phyloP scores from a whole-genome alignment of 108 stramenopile genomes.

The Cyclostephanos tholiformis region DNA sequence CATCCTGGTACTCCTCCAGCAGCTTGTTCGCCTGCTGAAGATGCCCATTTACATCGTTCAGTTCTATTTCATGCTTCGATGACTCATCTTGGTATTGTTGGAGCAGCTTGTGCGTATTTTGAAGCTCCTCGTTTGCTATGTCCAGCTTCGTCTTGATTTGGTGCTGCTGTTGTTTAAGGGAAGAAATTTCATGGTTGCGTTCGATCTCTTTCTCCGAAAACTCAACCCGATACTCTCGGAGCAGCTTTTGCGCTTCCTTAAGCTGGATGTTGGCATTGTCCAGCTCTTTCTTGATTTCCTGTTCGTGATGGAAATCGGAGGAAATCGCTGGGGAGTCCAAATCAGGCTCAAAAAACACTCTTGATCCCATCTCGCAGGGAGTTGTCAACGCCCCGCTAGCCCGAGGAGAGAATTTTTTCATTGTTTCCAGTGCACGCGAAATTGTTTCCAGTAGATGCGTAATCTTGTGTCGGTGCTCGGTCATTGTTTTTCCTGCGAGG shows the following conservation, averaged over 20 bases:
- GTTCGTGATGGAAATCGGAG: background rate
- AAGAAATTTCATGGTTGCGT: conserved; percentile 6
- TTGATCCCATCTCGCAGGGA: conserved; percentile 5
- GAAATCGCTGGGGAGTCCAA: background rate
- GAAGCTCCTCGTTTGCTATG: background rate
- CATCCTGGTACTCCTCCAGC: conserved; percentile 22
- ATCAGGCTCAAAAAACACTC: conserved; percentile 5
- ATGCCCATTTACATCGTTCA: conserved; percentile 22
- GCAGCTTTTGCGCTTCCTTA: conserved; percentile 13
- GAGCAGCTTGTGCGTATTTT: conserved; percentile 1
- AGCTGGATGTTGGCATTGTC: conserved; percentile 27
- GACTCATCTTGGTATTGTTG: conserved; percentile 14
- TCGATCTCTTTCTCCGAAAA: conserved; percentile 24
- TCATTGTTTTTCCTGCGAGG: conserved; percentile 22
- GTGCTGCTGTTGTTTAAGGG: conserved; percentile 7
- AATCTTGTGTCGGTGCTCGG: conserved; percentile 35
- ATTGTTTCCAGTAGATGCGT: conserved; percentile 21
- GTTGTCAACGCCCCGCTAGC: conserved; percentile 2
- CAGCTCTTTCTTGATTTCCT: conserved; percentile 24
- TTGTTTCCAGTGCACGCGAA: conserved; percentile 1
- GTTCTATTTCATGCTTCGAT: conserved; percentile 19
- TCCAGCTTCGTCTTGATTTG: conserved; percentile 14
- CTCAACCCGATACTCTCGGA: conserved; percentile 25
- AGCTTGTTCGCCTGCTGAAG: conserved; percentile 22
- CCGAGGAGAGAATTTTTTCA: conserved; percentile 9